Percentiles rank a stretch among this genome's conserved stretches.
Conservation (phyloP, 192 early-diverging fungal genomes). For the Coemansia sp. region DNA sequence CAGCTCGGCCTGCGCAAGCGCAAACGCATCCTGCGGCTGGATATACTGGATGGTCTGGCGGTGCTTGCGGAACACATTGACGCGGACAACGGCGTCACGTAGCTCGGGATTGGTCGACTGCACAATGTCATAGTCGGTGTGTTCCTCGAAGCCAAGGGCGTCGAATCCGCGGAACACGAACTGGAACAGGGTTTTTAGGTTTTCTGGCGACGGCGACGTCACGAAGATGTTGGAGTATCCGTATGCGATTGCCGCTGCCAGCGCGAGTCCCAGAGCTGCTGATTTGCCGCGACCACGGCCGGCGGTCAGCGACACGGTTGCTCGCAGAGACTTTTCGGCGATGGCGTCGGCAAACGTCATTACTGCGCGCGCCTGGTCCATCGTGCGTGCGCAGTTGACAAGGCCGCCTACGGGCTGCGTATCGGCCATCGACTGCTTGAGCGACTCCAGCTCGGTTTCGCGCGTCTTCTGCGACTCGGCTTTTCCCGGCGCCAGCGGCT, state of each 20-base stretch:
- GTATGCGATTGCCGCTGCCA: constrained; percentile 94
- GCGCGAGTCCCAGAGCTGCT: constrained; percentile 88
- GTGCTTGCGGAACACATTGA: constrained; percentile 95
- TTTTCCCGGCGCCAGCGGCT: constrained; percentile 67
- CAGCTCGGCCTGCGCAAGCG: constrained; percentile 94
- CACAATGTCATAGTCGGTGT: constrained; percentile 98
- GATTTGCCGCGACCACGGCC: constrained; percentile 97
- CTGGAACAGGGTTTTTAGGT: constrained; percentile 97
- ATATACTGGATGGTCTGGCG: constrained; percentile 98
- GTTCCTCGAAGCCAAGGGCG: constrained; percentile 96
- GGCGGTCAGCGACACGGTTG: constrained; percentile 91
- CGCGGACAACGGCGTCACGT: constrained; percentile 92
- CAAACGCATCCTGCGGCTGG: constrained; percentile 90
- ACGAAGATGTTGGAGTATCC: constrained; percentile 99
- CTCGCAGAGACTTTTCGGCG: constrained; percentile 88
- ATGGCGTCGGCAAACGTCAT: constrained; percentile 97
- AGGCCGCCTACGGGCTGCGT: constrained; percentile 88
- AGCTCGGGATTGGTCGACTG: constrained; percentile 95
- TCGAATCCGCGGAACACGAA: constrained; percentile 98
- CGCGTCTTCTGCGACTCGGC: constrained; percentile 7
- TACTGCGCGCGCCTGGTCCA: constrained; percentile 96
- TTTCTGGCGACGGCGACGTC: constrained; percentile 94
- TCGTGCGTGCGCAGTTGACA: constrained; percentile 72
- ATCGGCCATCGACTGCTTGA: constrained; percentile 86
- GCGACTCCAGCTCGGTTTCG: constrained; percentile 67